Evolutionary conservation across 1,284 basidiomycete species (phyloP), one percentile per base, ranked within the genome.

Genomic region (Ceratobasidium sp.): DNA sequence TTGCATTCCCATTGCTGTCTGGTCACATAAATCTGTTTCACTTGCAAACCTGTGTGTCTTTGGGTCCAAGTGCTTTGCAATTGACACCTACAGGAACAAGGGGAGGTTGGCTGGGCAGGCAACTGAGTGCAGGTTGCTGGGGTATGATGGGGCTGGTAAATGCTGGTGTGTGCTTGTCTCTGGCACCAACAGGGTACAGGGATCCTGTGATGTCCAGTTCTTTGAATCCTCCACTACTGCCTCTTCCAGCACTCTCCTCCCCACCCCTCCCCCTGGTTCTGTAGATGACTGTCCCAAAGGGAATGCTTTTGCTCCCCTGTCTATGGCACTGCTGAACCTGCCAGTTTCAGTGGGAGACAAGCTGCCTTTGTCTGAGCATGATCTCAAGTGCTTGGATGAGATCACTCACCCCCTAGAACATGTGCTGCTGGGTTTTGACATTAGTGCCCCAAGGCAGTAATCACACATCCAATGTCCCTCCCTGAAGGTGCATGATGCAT

Each of bases 131-230:
- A 16, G 48, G 4, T 79, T 77, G 10, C 27, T 79, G 1, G 74
- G 78, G 4, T 79, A 71, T 27, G 54, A 41, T 3, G 41, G 27
- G 1, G 48, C 38, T 18, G 14, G 50, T 0, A 79, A 79, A 35
- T 62, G 38, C 10, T 77, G 41, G 41, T 20, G 60, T 5, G 20
- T 79, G 20, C 57, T 35, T 12, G 74, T 77, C 50, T 33, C 23
- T 2, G 52, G 46, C 1, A 62, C 67, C 12, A 62, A 27, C 14
- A 69, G 69, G 30, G 50, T 79, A 8, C 16, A 50, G 10, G 8
- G 33, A 0, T 60, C 65, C 2, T 65, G 74, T n/a, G 78, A 79
- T 27, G 78, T 79, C 14, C 33, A 30, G 0, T 79, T 79, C 33
- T 46, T 69, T 48, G 78, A 78, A 27, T 30, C 35, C 23, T n/a